Conservation (phyloP, 306 rosid species). For the Vachellia collinsii region DNA sequence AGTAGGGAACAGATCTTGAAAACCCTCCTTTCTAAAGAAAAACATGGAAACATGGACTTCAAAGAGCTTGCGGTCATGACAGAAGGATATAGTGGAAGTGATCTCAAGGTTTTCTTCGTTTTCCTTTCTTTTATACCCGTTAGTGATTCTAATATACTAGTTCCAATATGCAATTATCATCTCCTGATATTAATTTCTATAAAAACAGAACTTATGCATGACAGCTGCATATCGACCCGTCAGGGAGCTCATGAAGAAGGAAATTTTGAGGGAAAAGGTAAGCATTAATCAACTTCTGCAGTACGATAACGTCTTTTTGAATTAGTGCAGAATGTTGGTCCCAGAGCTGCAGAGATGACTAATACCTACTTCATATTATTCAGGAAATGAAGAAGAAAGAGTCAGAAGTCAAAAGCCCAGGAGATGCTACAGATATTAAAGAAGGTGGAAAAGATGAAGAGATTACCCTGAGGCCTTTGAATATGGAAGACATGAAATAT, state of each 20-base stretch:
- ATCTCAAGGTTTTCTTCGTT: conserved; percentile 62
- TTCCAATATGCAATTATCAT: conserved; percentile 19
- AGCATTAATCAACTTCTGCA: background rate
- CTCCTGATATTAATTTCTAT: conserved; percentile 41
- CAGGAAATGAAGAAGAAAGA: conserved; percentile 66
- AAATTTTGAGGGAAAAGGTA: conserved; percentile 66
- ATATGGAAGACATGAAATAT: conserved; percentile 85
- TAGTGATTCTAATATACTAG: background rate
- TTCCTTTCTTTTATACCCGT: background rate
- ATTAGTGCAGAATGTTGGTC: background rate
- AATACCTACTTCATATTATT: conserved; percentile 13
- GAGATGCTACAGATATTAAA: conserved; percentile 48
- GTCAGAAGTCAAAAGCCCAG: conserved; percentile 49
- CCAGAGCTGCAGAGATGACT: background rate
- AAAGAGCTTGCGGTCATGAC: conserved; percentile 69
- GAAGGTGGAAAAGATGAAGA: conserved; percentile 57
- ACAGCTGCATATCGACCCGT: conserved; percentile 85
- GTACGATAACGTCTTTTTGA: background rate
- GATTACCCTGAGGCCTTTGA: conserved; percentile 62
- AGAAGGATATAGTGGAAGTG: conserved; percentile 82
- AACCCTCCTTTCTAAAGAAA: conserved; percentile 68
- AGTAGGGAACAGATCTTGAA: conserved; percentile 68
- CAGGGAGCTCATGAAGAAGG: conserved; percentile 77
- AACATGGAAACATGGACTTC: conserved; percentile 56
- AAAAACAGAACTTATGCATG: conserved; percentile 69